Conservation (phyloP, 257 asterid species). For the Solanum infundibuliforme region DNA sequence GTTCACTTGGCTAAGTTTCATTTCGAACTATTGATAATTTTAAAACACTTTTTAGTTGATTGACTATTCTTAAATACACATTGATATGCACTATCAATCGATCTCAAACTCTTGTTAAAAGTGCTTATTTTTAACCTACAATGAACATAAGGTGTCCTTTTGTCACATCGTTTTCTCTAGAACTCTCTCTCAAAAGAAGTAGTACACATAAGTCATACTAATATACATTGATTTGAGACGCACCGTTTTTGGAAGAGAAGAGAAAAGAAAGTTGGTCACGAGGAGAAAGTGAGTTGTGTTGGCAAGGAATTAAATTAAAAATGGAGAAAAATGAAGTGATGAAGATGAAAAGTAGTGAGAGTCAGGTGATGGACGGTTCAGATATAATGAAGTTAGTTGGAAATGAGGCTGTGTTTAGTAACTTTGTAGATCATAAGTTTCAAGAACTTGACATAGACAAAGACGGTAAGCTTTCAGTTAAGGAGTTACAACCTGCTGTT, state of each 20-base stretch:
- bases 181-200: neutral
- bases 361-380: slow-evolving; percentile 89
- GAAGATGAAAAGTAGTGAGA: slow-evolving; percentile 20
- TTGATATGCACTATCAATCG: no score
- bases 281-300: neutral
- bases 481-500: slow-evolving; percentile 77
- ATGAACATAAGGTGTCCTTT: neutral
- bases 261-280: slow-evolving; percentile 11
- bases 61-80: no score
- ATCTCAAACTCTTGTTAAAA: no score
- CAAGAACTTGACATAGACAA: slow-evolving; percentile 61
- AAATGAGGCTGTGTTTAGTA: slow-evolving; percentile 59
- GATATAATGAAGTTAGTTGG: slow-evolving; percentile 90
- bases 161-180: neutral
- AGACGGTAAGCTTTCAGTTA: slow-evolving; percentile 73
- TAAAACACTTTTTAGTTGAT: no score
- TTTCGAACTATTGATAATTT: no score
- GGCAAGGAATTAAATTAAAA: neutral
- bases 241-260: slow-evolving; percentile 1
- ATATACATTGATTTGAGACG: slow-evolving; percentile 6
- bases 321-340: slow-evolving; percentile 12
- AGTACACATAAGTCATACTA: neutral
- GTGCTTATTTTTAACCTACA: neutral
- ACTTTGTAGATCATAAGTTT: slow-evolving; percentile 80
- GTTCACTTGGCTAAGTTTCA: neutral